Conservation (phyloP, 441 rosid genomes). For the Pelargonium citronellum region DNA sequence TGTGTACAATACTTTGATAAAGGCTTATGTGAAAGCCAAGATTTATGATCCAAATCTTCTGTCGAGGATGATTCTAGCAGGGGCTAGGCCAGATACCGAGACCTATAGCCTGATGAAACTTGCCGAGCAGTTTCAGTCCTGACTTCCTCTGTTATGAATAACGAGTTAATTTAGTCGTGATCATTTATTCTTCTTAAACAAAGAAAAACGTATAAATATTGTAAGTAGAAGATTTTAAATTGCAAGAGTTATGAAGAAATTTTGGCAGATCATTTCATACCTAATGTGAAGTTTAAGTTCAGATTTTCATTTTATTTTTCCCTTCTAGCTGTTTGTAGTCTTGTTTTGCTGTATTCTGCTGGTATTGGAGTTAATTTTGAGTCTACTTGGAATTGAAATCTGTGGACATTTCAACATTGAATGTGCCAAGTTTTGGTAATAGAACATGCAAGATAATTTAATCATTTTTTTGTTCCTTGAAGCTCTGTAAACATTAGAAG, state of each 20-base stretch:
- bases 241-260: not conserved
- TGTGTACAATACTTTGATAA: conserved; percentile 64
- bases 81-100: conserved; percentile 86
- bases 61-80: conserved; percentile 82
- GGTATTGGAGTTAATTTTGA: too few relatives aligned
- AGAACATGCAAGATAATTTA: too few relatives aligned
- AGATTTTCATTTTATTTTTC: too few relatives aligned
- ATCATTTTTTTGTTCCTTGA: too few relatives aligned
- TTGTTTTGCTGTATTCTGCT: too few relatives aligned
- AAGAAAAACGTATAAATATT: not conserved
- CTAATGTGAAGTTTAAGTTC: too few relatives aligned
- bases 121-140: conserved; percentile 42
- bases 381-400: too few relatives aligned
- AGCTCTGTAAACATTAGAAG: too few relatives aligned
- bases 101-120: conserved; percentile 76
- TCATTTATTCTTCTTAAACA: conserved; percentile 15
- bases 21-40: conserved; percentile 70
- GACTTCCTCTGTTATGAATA: conserved; percentile 13
- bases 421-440: too few relatives aligned
- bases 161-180: conserved; percentile 8
- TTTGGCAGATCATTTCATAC: not conserved
- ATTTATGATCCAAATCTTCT: conserved; percentile 55
- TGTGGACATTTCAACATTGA: too few relatives aligned
- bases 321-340: too few relatives aligned
- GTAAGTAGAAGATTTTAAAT: conserved; percentile 1